A percentile compares a stretch with the other conserved stretches of the same genome.
These are phyloP conservation scores for Tremellales sp. DNA, from an alignment of 1,284 basidiomycete species.

Conservation along the genomic window DNA sequence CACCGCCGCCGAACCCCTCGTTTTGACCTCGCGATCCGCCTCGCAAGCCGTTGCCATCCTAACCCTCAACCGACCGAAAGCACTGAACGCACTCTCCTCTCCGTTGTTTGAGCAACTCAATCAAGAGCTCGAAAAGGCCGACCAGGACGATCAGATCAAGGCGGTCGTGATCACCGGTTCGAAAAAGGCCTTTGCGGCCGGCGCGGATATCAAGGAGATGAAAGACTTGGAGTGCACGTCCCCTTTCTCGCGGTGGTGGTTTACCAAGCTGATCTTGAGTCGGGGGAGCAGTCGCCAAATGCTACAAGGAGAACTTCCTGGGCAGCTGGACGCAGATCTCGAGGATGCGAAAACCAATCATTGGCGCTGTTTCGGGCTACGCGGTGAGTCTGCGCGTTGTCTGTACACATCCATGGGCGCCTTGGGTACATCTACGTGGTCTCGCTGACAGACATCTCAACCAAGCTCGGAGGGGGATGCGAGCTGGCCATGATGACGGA, in stretches of 20 bases:
- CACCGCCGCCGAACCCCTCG: slow-evolving; percentile 35
- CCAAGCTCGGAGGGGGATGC: slow-evolving; percentile 94
- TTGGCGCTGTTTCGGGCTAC: slow-evolving; percentile 93
- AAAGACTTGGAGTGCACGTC: slow-evolving; percentile 70
- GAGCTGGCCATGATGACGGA: slow-evolving; percentile 94
- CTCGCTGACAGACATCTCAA: not conserved
- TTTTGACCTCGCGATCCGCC: slow-evolving; percentile 37
- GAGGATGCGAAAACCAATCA: slow-evolving; percentile 81
- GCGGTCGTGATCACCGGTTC: slow-evolving; percentile 93
- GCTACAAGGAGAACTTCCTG: slow-evolving; percentile 84
- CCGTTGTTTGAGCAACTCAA: slow-evolving; percentile 76
- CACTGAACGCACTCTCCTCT: slow-evolving; percentile 84
- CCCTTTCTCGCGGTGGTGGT: not conserved
- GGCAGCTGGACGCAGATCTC: slow-evolving; percentile 79
- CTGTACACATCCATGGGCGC: slow-evolving; percentile 40
- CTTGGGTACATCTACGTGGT: too few relatives aligned
- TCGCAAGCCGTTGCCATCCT: slow-evolving; percentile 70
- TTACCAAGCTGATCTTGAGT: slow-evolving; percentile 1
- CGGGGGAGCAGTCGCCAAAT: slow-evolving; percentile 63
- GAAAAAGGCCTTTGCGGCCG: slow-evolving; percentile 84
- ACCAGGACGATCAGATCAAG: slow-evolving; percentile 66
- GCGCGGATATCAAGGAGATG: slow-evolving; percentile 62
- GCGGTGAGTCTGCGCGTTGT: slow-evolving; percentile 59
- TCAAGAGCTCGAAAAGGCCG: slow-evolving; percentile 66
- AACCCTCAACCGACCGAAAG: slow-evolving; percentile 93